These are phyloP conservation scores for Calonectria pteridis DNA, from an alignment of 2,329 filamentous ascomycete species.

Conservation along the genomic window DNA sequence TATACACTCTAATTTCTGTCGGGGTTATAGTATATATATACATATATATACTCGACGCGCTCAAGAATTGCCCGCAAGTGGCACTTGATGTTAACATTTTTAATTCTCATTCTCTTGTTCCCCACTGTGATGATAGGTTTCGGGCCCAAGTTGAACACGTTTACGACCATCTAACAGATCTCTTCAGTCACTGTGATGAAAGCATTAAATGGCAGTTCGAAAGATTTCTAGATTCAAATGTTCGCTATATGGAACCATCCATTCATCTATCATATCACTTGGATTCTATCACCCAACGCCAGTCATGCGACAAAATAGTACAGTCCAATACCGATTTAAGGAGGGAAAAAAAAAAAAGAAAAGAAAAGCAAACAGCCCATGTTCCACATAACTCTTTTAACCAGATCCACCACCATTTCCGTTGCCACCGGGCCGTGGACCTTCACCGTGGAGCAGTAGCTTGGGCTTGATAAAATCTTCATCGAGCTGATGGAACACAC, in stretches of 20 bases:
- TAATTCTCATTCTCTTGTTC: background rate
- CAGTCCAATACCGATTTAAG: constrained; percentile 19
- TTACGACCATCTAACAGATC: too few species aligned
- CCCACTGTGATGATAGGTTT: background rate
- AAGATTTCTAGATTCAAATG: constrained; percentile 8
- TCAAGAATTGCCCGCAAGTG: constrained; percentile 30
- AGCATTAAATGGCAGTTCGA: background rate
- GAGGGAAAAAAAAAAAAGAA: background rate
- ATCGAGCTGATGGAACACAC: constrained; percentile 91
- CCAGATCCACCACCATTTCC: constrained; percentile 42
- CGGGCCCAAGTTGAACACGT: background rate
- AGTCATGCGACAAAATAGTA: constrained; percentile 41
- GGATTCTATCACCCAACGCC: constrained; percentile 44
- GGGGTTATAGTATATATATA: constrained; percentile 24
- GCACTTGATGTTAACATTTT: constrained; percentile 28
- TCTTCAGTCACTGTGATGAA: background rate
- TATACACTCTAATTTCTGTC: constrained; percentile 38
- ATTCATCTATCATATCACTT: constrained; percentile 31
- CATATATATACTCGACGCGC: constrained; percentile 21
- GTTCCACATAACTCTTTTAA: constrained; percentile 22
- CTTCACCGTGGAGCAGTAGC: constrained; percentile 81
- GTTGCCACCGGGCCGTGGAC: constrained; percentile 42
- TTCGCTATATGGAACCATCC: constrained; percentile 20
- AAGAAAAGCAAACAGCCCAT: constrained; percentile 1
- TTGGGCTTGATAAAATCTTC: constrained; percentile 97